phyloP scores from a whole-genome alignment of 306 rosid species.

The Begonia peltatifolia region DNA sequence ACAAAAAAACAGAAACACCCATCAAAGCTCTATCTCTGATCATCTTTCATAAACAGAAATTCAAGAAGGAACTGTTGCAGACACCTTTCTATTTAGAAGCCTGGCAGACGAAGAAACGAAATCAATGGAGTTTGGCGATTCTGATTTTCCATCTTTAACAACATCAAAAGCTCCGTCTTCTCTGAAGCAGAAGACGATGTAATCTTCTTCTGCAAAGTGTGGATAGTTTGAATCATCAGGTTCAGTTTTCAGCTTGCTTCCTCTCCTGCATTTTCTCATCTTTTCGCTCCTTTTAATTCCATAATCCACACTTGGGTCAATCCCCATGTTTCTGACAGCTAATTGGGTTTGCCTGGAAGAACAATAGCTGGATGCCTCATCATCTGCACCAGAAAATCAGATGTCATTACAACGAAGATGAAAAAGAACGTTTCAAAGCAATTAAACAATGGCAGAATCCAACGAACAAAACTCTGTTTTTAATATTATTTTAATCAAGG shows the following conservation, averaged over 20 bases:
- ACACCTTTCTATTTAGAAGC: slow-evolving; percentile 36
- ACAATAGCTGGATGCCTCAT: slow-evolving; percentile 1
- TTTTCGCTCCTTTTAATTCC: not conserved
- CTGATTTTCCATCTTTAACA: slow-evolving; percentile 19
- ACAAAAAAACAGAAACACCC: not conserved
- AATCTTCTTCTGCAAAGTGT: slow-evolving; percentile 33
- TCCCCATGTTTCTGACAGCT: slow-evolving; percentile 14
- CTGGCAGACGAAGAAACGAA: slow-evolving; percentile 18
- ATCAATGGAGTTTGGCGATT: slow-evolving; percentile 8
- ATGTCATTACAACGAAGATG: not conserved
- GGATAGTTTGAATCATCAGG: slow-evolving; percentile 27
- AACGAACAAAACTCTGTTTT: too few species aligned
- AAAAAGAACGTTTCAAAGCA: slow-evolving; percentile 2
- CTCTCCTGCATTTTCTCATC: not conserved
- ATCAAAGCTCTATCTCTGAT: not conserved
- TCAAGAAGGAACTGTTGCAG: too few species aligned
- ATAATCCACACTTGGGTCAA: slow-evolving; percentile 10
- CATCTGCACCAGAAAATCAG: slow-evolving; percentile 14
- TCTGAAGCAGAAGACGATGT: slow-evolving; percentile 44
- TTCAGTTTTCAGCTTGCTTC: slow-evolving; percentile 9
- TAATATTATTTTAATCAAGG: too few species aligned
- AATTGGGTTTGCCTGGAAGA: slow-evolving; percentile 13
- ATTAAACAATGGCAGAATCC: not conserved
- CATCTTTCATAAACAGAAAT: too few species aligned
- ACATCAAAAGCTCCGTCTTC: slow-evolving; percentile 45